A percentile compares a stretch with the other conserved stretches of the same genome.
Conservation (phyloP, 2,329 filamentous ascomycete species). For the Dactylella cylindrospora region DNA sequence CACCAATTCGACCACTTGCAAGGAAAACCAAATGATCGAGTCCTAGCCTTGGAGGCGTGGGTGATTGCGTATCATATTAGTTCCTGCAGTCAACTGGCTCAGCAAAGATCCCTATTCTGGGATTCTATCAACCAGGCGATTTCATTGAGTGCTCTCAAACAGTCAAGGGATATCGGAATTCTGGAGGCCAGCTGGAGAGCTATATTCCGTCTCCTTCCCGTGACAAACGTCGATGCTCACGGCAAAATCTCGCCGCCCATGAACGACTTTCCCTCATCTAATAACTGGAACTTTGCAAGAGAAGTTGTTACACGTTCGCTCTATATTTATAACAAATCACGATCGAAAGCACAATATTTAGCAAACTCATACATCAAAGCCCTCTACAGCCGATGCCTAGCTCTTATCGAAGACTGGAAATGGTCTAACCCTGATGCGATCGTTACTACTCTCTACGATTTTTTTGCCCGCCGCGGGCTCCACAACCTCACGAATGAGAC, state of each 20-base stretch:
- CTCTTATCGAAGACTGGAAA: slow-evolving; percentile 65
- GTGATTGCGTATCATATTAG: slow-evolving; percentile 61
- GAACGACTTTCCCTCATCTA: slow-evolving; percentile 51
- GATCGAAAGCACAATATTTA: not conserved
- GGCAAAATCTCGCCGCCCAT: slow-evolving; percentile 56
- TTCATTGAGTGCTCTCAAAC: slow-evolving; percentile 46
- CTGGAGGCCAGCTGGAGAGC: slow-evolving; percentile 63
- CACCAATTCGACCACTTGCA: slow-evolving; percentile 3
- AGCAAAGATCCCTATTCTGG: slow-evolving; percentile 44
- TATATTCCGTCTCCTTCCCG: slow-evolving; percentile 64
- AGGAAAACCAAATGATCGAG: slow-evolving; percentile 4
- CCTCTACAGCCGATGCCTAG: slow-evolving; percentile 63
- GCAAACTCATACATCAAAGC: slow-evolving; percentile 53
- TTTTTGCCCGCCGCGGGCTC: slow-evolving; percentile 65
- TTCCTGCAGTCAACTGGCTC: not conserved
- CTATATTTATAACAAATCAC: slow-evolving; percentile 60
- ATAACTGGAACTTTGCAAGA: slow-evolving; percentile 65
- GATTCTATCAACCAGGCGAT: slow-evolving; percentile 54
- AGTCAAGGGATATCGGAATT: slow-evolving; percentile 8
- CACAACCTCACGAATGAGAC: slow-evolving; percentile 67
- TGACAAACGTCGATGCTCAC: slow-evolving; percentile 62
- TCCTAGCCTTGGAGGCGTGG: slow-evolving; percentile 58
- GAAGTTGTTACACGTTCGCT: slow-evolving; percentile 62
- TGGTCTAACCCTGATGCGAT: slow-evolving; percentile 63
- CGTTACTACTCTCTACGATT: slow-evolving; percentile 66